Percentiles rank a stretch among this genome's conserved stretches.
Conservation (phyloP, 2,329 filamentous ascomycete species). For the Dendrostoma leiphaemia region DNA sequence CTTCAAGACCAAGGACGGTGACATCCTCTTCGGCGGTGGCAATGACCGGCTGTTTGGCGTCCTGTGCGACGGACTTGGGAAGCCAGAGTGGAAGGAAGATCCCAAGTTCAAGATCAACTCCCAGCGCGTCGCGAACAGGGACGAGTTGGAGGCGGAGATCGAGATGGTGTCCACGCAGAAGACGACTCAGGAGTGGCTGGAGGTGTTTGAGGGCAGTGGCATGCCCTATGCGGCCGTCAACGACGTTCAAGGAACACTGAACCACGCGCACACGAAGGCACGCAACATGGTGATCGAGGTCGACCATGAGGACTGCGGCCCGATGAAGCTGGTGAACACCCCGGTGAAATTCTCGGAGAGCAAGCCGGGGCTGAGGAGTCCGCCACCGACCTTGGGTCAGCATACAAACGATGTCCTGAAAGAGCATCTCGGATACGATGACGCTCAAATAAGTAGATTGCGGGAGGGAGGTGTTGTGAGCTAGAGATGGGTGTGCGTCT, state of each 20-base stretch:
- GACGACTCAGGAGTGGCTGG: conserved; percentile 86
- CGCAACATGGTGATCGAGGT: conserved; percentile 88
- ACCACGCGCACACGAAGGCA: conserved; percentile 80
- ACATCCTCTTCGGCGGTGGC: conserved; percentile 68
- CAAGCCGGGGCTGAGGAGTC: conserved; percentile 69
- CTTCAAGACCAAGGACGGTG: conserved; percentile 72
- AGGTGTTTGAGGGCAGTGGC: conserved; percentile 82
- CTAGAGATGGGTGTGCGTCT: too few relatives aligned
- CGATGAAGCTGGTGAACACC: conserved; percentile 87
- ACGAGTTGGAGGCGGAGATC: conserved; percentile 74
- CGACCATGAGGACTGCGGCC: conserved; percentile 78
- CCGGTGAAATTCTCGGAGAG: conserved; percentile 92
- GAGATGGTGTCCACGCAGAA: conserved; percentile 71
- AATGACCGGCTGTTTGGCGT: conserved; percentile 69
- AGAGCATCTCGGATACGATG: conserved; percentile 59
- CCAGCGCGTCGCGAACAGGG: conserved; percentile 66
- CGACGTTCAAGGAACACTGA: conserved; percentile 80
- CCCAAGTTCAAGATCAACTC: conserved; percentile 60
- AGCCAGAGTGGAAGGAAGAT: conserved; percentile 59
- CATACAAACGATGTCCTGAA: conserved; percentile 78
- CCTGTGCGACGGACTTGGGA: conserved; percentile 58
- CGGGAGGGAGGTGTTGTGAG: conserved; percentile 66
- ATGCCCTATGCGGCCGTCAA: conserved; percentile 94
- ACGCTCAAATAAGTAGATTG: conserved; percentile 58
- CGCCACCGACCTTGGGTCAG: conserved; percentile 83